phyloP scores from a whole-genome alignment of 176 grass and related monocot genomes.

The Musa beccarii region DNA sequence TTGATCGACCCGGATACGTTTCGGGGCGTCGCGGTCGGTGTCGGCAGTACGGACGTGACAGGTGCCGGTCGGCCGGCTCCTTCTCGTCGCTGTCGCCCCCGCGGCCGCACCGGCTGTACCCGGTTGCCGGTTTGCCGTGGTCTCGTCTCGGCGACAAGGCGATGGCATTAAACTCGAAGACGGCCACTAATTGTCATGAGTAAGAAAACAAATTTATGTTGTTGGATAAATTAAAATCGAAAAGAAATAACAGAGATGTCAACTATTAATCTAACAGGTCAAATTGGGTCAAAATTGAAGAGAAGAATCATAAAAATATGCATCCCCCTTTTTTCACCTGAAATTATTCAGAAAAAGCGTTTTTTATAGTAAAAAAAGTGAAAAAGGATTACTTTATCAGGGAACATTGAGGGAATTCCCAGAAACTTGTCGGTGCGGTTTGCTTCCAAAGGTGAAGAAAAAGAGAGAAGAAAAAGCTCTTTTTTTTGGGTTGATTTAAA shows the following conservation, averaged over 20 bases:
- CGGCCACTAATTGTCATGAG: too few species aligned
- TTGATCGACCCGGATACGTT: neutral
- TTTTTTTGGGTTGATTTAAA: neutral
- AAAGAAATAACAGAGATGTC: too few species aligned
- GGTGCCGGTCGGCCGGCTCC: neutral
- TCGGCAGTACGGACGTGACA: conserved; percentile 9
- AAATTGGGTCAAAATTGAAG: neutral
- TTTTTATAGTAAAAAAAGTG: neutral
- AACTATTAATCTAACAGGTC: too few species aligned
- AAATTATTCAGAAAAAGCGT: neutral
- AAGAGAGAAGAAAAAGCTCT: neutral
- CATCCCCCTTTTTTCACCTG: neutral
- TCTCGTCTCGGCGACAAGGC: too few species aligned
- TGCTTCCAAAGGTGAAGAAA: neutral
- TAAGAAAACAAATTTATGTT: too few species aligned
- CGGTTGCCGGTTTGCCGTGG: neutral
- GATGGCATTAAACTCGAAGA: too few species aligned
- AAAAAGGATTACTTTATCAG: neutral
- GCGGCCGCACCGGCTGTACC: conserved; percentile 2
- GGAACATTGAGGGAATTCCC: neutral
- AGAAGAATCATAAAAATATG: neutral
- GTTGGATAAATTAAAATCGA: too few species aligned
- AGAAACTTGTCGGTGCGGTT: neutral
- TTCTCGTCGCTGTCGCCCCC: neutral
- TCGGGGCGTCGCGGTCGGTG: neutral